These are phyloP conservation scores for Fusarium nematophilum DNA, from an alignment of 2,329 filamentous ascomycete species.

Conservation along the genomic window DNA sequence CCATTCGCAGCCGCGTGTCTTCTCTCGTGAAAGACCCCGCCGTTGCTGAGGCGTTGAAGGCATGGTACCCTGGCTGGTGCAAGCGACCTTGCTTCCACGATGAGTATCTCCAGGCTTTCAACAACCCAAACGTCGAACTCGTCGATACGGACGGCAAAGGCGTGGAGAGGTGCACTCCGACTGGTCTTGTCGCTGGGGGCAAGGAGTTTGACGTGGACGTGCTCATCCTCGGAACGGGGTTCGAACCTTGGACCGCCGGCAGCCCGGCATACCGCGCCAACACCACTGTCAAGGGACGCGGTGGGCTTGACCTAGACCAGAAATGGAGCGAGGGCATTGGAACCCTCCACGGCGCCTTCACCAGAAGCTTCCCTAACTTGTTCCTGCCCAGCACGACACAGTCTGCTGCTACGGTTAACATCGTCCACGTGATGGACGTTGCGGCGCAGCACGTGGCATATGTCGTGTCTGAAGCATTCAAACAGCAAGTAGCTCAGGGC, in stretches of 20 bases:
- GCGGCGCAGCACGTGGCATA: conserved; percentile 28
- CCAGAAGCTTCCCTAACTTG: conserved; percentile 64
- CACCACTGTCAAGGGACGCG: conserved; percentile 54
- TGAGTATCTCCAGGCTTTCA: conserved; percentile 68
- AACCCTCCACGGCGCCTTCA: conserved; percentile 64
- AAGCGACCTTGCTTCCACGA: conserved; percentile 73
- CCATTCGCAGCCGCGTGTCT: conserved; percentile 4
- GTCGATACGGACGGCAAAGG: conserved; percentile 60
- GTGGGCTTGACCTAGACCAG: conserved; percentile 55
- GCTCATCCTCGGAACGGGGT: conserved; percentile 50
- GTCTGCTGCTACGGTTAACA: conserved; percentile 51
- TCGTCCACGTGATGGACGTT: conserved; percentile 50
- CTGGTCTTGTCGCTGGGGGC: neutral
- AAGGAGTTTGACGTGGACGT: neutral
- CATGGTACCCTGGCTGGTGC: conserved; percentile 71
- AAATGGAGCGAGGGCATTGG: conserved; percentile 56
- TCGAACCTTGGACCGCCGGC: conserved; percentile 38
- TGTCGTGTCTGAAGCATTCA: neutral
- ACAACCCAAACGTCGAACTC: conserved; percentile 66
- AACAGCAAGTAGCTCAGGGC: neutral
- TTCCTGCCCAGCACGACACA: conserved; percentile 59
- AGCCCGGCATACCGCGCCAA: neutral
- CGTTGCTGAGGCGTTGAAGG: conserved; percentile 64
- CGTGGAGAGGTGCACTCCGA: neutral
- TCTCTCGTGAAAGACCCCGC: conserved; percentile 57